Conservation (phyloP, 345 rosid genomes). For the Camelina neglecta region DNA sequence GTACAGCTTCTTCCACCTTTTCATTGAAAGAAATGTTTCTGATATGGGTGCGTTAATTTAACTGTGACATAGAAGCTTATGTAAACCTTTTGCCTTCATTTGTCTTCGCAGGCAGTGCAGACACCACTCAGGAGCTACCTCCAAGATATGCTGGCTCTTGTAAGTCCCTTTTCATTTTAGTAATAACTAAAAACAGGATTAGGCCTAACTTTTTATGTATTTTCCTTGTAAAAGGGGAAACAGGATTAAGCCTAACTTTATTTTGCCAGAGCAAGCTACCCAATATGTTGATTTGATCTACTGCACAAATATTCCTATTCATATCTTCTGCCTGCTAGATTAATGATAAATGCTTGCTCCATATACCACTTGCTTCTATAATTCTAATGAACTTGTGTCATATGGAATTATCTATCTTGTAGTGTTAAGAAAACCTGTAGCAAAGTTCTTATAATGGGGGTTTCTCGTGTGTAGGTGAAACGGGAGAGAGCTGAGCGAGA, state of each 20-base stretch:
- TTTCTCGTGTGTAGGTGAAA: slow-evolving; percentile 59
- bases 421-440: neutral
- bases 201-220: slow-evolving; percentile 51
- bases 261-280: neutral
- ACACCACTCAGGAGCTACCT: slow-evolving; percentile 88
- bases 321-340: neutral
- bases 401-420: neutral
- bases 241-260: neutral
- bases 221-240: slow-evolving; percentile 29
- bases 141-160: slow-evolving; percentile 82
- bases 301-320: neutral
- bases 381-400: neutral
- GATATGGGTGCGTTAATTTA: neutral
- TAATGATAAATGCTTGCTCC: neutral
- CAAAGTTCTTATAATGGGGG: neutral
- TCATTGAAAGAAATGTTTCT: neutral
- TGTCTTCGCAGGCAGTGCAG: slow-evolving; percentile 63
- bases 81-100: neutral
- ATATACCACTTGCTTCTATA: neutral
- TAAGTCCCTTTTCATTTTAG: slow-evolving; percentile 50
- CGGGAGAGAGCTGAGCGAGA: slow-evolving; percentile 83
- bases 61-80: neutral
- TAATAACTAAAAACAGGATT: neutral
- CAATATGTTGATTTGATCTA: neutral
- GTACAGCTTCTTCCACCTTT: neutral